Evolutionary conservation across 257 asterid genomes (phyloP), one percentile per base, ranked within the genome.

Genomic region (Ocimum tenuiflorum): DNA sequence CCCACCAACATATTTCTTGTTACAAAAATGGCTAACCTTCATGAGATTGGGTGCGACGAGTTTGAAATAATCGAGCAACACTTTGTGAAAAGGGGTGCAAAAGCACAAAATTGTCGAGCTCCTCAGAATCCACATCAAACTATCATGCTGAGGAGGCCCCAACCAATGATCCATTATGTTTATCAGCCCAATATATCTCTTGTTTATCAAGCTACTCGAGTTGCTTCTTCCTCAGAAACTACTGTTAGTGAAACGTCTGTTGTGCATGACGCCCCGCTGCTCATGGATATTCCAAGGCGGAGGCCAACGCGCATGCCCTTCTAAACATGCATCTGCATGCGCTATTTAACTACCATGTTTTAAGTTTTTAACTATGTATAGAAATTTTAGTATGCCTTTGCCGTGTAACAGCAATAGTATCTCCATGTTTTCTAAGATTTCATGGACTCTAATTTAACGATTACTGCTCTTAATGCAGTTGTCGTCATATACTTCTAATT

Each of bases 21-120:
- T n/a, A n/a, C 19, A 43, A 43, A 6, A 38, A 38, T 38, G 45
- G 45, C 71, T 7, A 68, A 70, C 60, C 78, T 77, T 20, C 50
- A 12, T 8, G 61, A 69, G 62, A 81, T 81, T 35, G 86, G 86
- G 36, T 55, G 33, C 39, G 86, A 81, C 0, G 86, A 71, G 10
- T 81, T 78, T 14, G 74, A 60, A 0, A 38, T 72, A 22, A 51
- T 81, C n/a, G 81, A 81, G 10, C 60, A 65, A 19, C 48, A 17
- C 75, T 69, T 41, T 3, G 63, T 59, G 17, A 72, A 19, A 63
- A 61, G 39, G 46, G 72, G 50, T 46, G 49, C 42, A 8, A 69
- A 54, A 35, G 43, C 65, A 35, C 58, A 63, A 49, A 67, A 72
- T 55, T 0, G 48, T 18, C 68, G 45, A 35, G 35, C 35, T 8